phyloP scores from a whole-genome alignment of 805 yeast species.

The Yarrowia sp. region DNA sequence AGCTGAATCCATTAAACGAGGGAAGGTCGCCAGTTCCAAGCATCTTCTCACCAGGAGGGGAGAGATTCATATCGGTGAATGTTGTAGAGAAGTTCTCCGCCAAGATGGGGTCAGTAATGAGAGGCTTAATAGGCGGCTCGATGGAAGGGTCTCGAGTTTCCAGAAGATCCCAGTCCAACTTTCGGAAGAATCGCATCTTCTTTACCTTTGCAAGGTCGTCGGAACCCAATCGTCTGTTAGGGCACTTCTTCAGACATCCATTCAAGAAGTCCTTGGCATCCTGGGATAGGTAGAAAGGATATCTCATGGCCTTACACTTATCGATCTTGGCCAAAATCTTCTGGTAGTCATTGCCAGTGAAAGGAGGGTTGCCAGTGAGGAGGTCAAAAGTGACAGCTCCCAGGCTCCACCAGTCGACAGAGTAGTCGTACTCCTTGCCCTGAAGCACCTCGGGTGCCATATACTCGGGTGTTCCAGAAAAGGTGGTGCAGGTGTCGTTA shows the following conservation, averaged over 20 bases:
- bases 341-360: constrained; percentile 77
- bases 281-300: constrained; percentile 72
- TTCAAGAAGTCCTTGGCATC: constrained; percentile 76
- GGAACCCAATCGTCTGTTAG: constrained; percentile 62
- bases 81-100: constrained; percentile 85
- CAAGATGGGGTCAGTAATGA: constrained; percentile 72
- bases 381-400: constrained; percentile 80
- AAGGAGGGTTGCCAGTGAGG: constrained; percentile 84
- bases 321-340: constrained; percentile 71
- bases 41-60: constrained; percentile 33
- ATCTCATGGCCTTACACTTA: constrained; percentile 58
- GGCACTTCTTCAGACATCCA: constrained; percentile 66
- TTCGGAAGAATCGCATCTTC: constrained; percentile 72
- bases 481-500: constrained; percentile 49
- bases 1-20: constrained; percentile 11
- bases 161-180: constrained; percentile 65
- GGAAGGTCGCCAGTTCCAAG: constrained; percentile 1
- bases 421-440: constrained; percentile 72
- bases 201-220: constrained; percentile 53
- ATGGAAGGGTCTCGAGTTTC: constrained; percentile 48
- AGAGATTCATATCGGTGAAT: constrained; percentile 62
- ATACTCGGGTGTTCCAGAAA: constrained; percentile 77
- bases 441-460: constrained; percentile 87
- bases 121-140: constrained; percentile 77
- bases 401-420: constrained; percentile 90